Evolutionary conservation across 2,329 filamentous ascomycete genomes (phyloP).

Genomic region (Calonectria henricotiae): DNA sequence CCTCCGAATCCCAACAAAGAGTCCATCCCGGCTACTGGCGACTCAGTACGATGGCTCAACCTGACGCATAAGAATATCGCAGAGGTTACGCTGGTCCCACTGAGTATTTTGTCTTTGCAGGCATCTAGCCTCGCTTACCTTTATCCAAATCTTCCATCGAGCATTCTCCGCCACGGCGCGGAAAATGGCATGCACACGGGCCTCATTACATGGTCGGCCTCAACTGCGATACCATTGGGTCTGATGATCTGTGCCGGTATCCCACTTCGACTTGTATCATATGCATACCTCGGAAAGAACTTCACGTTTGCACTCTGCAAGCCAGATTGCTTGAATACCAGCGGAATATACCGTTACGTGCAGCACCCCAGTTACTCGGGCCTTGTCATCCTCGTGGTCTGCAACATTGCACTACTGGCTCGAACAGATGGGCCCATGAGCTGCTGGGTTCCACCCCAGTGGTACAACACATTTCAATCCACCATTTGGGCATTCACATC

Average conservation of each 20-base stretch:
- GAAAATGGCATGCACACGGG: slow-evolving; percentile 55
- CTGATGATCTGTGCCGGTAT: slow-evolving; percentile 55
- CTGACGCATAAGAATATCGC: slow-evolving; percentile 51
- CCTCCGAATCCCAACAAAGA: slow-evolving; percentile 54
- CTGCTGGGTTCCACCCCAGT: slow-evolving; percentile 58
- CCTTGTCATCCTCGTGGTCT: slow-evolving; percentile 56
- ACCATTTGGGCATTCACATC: neutral
- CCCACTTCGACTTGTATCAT: slow-evolving; percentile 59
- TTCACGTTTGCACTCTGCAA: slow-evolving; percentile 69
- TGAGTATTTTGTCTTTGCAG: slow-evolving; percentile 47
- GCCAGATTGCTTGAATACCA: slow-evolving; percentile 65
- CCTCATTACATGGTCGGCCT: slow-evolving; percentile 58
- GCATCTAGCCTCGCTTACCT: slow-evolving; percentile 44
- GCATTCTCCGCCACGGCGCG: slow-evolving; percentile 52
- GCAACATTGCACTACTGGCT: slow-evolving; percentile 55
- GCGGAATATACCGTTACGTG: slow-evolving; percentile 66
- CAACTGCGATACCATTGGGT: slow-evolving; percentile 57
- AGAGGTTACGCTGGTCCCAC: slow-evolving; percentile 46
- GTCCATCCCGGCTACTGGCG: slow-evolving; percentile 37
- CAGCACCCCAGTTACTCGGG: slow-evolving; percentile 71
- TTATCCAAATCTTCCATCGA: slow-evolving; percentile 44
- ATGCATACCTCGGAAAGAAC: slow-evolving; percentile 64
- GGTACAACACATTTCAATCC: slow-evolving; percentile 24
- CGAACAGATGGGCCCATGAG: slow-evolving; percentile 59
- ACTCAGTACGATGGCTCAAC: slow-evolving; percentile 48